These are phyloP conservation scores for Amanita molliuscula DNA, from an alignment of 768 basidiomycete genomes.

Conservation along the genomic window DNA sequence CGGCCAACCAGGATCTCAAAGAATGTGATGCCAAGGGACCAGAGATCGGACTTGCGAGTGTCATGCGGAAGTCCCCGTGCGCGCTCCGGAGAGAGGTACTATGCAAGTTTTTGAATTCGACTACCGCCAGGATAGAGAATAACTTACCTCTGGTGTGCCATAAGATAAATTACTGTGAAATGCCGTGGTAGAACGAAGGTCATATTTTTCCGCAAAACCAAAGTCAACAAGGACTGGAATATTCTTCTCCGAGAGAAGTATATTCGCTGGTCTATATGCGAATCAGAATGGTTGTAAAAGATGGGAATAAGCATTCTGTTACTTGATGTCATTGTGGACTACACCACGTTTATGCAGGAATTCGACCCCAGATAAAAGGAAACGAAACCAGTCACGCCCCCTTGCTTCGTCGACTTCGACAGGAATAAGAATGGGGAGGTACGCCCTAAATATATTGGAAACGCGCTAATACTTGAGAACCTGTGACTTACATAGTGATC, in stretches of 20 bases:
- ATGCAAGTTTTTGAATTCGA: conserved; percentile 6
- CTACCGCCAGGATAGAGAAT: background rate
- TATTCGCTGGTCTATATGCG: conserved; percentile 78
- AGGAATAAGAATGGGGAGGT: conserved; percentile 75
- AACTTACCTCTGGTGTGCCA: conserved; percentile 80
- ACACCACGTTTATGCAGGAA: conserved; percentile 79
- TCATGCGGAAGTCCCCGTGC: conserved; percentile 86
- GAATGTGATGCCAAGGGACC: conserved; percentile 83
- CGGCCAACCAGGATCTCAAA: conserved; percentile 91
- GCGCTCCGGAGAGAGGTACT: conserved; percentile 92
- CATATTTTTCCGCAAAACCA: conserved; percentile 89
- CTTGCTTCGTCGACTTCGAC: conserved; percentile 77
- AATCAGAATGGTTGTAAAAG: background rate
- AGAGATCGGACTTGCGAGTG: conserved; percentile 84
- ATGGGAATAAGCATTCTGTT: background rate
- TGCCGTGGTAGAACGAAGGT: conserved; percentile 46
- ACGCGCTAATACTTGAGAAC: background rate
- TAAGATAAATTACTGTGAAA: conserved; percentile 80
- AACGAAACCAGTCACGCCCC: conserved; percentile 75
- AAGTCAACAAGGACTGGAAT: conserved; percentile 91
- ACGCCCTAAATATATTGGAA: conserved; percentile 48
- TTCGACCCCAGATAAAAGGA: conserved; percentile 71
- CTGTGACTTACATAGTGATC: conserved; percentile 71
- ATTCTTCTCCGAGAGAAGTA: conserved; percentile 69
- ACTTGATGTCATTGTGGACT: conserved; percentile 95